phyloP scores from a whole-genome alignment of 306 rosid genomes.

The Rubus parviflorus region DNA sequence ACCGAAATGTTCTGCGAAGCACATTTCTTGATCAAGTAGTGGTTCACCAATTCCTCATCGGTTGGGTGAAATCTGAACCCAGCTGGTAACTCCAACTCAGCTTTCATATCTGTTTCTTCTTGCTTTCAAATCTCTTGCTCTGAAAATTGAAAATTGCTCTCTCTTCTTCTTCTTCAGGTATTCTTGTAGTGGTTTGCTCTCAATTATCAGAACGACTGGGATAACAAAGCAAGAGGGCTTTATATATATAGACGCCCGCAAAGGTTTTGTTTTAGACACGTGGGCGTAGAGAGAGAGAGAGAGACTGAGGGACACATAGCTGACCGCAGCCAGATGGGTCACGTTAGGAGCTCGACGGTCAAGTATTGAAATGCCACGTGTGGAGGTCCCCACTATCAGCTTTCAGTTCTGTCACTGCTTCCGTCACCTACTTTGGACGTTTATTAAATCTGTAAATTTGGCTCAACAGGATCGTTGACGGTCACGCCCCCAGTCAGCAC shows the following conservation, averaged over 20 bases:
- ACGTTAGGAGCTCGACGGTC: not conserved
- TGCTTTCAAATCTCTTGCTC: not conserved
- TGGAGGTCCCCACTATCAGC: not conserved
- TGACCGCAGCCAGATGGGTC: conserved; percentile 23
- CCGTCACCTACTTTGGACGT: conserved; percentile 40
- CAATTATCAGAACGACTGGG: conserved; percentile 3
- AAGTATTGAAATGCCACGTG: conserved; percentile 14
- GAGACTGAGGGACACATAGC: not conserved
- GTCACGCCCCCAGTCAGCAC: not conserved
- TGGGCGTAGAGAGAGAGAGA: conserved; percentile 26
- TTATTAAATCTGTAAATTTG: conserved; percentile 5
- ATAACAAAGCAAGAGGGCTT: not conserved
- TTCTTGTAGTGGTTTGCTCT: not conserved
- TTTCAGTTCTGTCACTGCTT: conserved; percentile 62
- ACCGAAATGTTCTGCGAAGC: conserved; percentile 61
- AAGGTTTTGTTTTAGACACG: conserved; percentile 30
- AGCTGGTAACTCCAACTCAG: conserved; percentile 62
- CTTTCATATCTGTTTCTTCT: not conserved
- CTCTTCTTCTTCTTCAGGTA: not conserved
- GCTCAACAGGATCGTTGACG: conserved; percentile 37
- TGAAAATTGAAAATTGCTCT: not conserved
- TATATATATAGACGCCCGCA: conserved; percentile 22
- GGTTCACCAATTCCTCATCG: conserved; percentile 81
- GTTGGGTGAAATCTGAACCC: conserved; percentile 98
- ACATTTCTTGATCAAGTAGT: conserved; percentile 73